phyloP scores from a whole-genome alignment of 768 basidiomycete species.

The Fomitopsis pulvina region DNA sequence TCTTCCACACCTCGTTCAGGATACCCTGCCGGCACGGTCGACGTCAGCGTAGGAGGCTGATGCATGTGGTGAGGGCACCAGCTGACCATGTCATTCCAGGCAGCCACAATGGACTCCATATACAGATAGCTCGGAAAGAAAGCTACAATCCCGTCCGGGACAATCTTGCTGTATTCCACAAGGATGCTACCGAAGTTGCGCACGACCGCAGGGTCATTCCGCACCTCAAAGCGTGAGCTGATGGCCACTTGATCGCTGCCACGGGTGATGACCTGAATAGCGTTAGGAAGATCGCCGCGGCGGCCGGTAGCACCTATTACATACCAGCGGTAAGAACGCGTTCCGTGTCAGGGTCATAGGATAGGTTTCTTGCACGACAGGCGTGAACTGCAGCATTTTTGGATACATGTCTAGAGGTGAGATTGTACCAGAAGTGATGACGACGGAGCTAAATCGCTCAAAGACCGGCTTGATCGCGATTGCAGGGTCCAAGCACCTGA shows the following conservation, averaged over 20 bases:
- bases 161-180: conserved; percentile 95
- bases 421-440: conserved; percentile 98
- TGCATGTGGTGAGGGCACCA: conserved; percentile 10
- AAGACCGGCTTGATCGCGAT: conserved; percentile 97
- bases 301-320: conserved; percentile 16
- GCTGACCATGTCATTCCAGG: conserved; percentile 99
- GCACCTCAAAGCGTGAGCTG: conserved; percentile 96
- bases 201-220: conserved; percentile 98
- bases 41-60: not conserved
- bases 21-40: conserved; percentile 62
- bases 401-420: conserved; percentile 99
- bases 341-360: conserved; percentile 96
- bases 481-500: conserved; percentile 93
- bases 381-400: conserved; percentile 97
- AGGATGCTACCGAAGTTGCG: conserved; percentile 98
- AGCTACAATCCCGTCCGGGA: conserved; percentile 97
- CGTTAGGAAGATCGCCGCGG: not conserved
- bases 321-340: conserved; percentile 89
- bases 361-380: conserved; percentile 95
- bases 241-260: conserved; percentile 99
- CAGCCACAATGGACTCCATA: conserved; percentile 99
- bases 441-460: conserved; percentile 95
- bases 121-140: conserved; percentile 99
- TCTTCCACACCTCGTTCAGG: conserved; percentile 98
- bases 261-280: conserved; percentile 85